Evolutionary conservation across 306 rosid genomes (phyloP).

Genomic region (Acmispon strigosus): DNA sequence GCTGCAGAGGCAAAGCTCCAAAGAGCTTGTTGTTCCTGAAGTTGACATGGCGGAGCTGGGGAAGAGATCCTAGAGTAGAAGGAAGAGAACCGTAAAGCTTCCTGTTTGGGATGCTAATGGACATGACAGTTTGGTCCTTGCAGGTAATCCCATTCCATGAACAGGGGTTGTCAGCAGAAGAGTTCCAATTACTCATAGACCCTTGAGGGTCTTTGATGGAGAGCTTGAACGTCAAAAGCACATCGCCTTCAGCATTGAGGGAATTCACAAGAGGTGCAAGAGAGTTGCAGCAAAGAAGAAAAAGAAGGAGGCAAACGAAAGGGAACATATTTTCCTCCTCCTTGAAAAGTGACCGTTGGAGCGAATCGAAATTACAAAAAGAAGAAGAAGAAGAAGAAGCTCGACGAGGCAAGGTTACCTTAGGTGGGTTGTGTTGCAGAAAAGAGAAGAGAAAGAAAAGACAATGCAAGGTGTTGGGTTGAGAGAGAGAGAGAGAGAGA

Average conservation of each 20-base stretch:
- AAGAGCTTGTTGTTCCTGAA: conserved; percentile 68
- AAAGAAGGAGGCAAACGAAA: conserved; percentile 22
- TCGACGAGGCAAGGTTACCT: conserved; percentile 27
- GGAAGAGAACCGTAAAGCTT: conserved; percentile 77
- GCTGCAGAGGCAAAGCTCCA: conserved; percentile 64
- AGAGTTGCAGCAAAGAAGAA: conserved; percentile 44
- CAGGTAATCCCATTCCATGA: conserved; percentile 90
- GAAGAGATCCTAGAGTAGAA: conserved; percentile 63
- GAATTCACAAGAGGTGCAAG: conserved; percentile 33
- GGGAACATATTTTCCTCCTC: conserved; percentile 23
- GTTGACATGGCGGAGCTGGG: conserved; percentile 80
- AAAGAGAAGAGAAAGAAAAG: conserved; percentile 4
- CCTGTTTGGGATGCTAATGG: conserved; percentile 77
- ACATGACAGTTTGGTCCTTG: conserved; percentile 67
- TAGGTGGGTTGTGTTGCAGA: conserved; percentile 3
- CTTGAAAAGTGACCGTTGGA: conserved; percentile 35
- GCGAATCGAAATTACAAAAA: neutral
- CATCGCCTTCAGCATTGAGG: conserved; percentile 62
- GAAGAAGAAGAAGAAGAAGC: conserved; percentile 8
- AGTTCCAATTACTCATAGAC: conserved; percentile 76
- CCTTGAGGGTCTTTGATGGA: conserved; percentile 62
- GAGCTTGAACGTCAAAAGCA: conserved; percentile 63
- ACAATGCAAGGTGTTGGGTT: no score
- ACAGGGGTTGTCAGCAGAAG: conserved; percentile 74
- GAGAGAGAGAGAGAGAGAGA: neutral